These are phyloP conservation scores for Gossypium turneri DNA, from an alignment of 345 rosid species.

Conservation along the genomic window DNA sequence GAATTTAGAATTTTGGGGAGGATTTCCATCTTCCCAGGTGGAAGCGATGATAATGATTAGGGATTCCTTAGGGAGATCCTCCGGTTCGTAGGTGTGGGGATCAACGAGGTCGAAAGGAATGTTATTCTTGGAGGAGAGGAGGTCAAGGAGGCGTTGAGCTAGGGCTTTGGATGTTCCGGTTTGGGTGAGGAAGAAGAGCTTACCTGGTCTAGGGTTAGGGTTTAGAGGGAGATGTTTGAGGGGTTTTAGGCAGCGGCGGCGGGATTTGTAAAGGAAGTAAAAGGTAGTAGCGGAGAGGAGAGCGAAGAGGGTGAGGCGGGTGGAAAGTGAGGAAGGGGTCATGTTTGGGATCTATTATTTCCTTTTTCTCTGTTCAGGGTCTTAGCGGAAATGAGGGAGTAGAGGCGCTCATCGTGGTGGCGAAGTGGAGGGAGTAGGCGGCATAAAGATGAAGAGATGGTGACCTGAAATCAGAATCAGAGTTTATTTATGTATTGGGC, in stretches of 20 bases:
- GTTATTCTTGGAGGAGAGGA: slow-evolving; percentile 31
- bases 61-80: slow-evolving; percentile 69
- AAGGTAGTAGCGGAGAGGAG: slow-evolving; percentile 78
- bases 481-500: too few species aligned
- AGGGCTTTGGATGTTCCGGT: slow-evolving; percentile 74
- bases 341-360: slow-evolving; percentile 19
- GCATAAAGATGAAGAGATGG: not conserved
- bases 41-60: slow-evolving; percentile 68
- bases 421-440: not conserved
- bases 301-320: slow-evolving; percentile 63
- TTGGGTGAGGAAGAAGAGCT: slow-evolving; percentile 73
- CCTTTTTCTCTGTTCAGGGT: not conserved
- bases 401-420: not conserved
- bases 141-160: slow-evolving; percentile 52
- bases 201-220: slow-evolving; percentile 34
- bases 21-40: slow-evolving; percentile 84
- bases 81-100: slow-evolving; percentile 78
- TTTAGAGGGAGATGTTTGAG: slow-evolving; percentile 34
- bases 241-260: slow-evolving; percentile 67
- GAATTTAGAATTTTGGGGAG: slow-evolving; percentile 60
- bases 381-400: not conserved
- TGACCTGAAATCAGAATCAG: too few species aligned
- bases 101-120: slow-evolving; percentile 69
- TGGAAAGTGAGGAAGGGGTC: slow-evolving; percentile 46
- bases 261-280: slow-evolving; percentile 76